A percentile compares a stretch with the other conserved stretches of the same genome.
phyloP scores from a whole-genome alignment of 495 filamentous ascomycete species.

The Aspergillus cristatus region DNA sequence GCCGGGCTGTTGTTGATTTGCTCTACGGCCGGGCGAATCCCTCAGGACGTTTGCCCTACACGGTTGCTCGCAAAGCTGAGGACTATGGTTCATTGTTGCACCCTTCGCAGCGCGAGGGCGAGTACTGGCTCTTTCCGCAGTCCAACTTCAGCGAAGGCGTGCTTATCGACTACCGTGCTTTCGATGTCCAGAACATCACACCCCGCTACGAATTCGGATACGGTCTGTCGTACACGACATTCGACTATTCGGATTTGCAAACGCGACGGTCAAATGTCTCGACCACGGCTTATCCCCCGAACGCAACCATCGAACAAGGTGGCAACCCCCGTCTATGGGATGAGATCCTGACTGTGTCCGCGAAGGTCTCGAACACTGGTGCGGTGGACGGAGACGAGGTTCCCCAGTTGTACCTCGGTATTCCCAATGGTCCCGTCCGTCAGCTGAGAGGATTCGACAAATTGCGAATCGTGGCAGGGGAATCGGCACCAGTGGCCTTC shows the following conservation, averaged over 20 bases:
- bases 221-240: conserved; percentile 59
- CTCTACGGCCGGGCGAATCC: conserved; percentile 65
- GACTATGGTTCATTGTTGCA: conserved; percentile 51
- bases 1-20: conserved; percentile 62
- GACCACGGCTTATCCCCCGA: conserved; percentile 4
- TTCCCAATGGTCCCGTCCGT: conserved; percentile 39
- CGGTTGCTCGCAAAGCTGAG: conserved; percentile 62
- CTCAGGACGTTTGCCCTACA: conserved; percentile 67
- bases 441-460: conserved; percentile 64
- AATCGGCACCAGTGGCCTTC: conserved; percentile 38
- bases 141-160: conserved; percentile 55
- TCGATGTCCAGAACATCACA: conserved; percentile 46
- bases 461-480: conserved; percentile 31
- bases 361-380: conserved; percentile 44
- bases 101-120: conserved; percentile 32
- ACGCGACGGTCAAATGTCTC: conserved; percentile 1
- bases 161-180: conserved; percentile 58
- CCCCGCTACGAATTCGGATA: conserved; percentile 60
- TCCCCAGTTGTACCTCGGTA: conserved; percentile 46
- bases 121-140: conserved; percentile 55
- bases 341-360: conserved; percentile 39
- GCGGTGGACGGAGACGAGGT: conserved; percentile 45
- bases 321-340: conserved; percentile 54
- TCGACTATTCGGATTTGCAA: conserved; percentile 35
- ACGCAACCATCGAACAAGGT: conserved; percentile 35